These are phyloP conservation scores for Citrus glauca DNA, from an alignment of 345 rosid species.

Conservation along the genomic window DNA sequence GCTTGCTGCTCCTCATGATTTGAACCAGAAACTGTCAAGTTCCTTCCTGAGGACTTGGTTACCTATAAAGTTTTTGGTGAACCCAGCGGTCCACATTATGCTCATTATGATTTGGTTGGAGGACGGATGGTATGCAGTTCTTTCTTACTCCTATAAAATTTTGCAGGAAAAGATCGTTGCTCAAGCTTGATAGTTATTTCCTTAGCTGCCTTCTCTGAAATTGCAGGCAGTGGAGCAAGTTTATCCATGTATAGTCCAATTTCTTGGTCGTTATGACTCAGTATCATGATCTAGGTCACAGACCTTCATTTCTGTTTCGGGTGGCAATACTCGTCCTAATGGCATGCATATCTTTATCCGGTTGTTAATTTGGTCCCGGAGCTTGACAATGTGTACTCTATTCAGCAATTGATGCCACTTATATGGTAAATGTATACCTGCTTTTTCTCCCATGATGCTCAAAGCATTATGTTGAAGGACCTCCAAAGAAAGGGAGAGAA, in stretches of 20 bases:
- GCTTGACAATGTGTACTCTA: neutral
- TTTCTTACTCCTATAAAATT: neutral
- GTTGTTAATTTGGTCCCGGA: neutral
- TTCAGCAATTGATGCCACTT: neutral
- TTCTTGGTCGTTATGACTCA: constrained; percentile 55
- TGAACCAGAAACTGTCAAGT: constrained; percentile 52
- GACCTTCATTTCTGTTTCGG: neutral
- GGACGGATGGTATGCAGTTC: constrained; percentile 53
- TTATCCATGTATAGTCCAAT: constrained; percentile 75
- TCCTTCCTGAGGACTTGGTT: constrained; percentile 50
- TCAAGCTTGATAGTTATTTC: constrained; percentile 7
- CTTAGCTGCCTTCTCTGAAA: neutral
- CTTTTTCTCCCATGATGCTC: neutral
- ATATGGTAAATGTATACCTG: neutral
- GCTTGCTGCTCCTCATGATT: constrained; percentile 4
- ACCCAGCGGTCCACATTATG: constrained; percentile 62
- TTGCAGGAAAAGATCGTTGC: neutral
- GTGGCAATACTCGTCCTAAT: neutral
- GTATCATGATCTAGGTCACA: constrained; percentile 16
- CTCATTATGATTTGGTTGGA: constrained; percentile 79
- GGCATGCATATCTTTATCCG: neutral
- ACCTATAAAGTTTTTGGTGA: constrained; percentile 61
- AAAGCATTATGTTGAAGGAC: neutral
- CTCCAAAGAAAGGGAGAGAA: neutral
- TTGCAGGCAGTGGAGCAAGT: constrained; percentile 89